These are phyloP conservation scores for Ceratorhiza oryzae-sativae DNA, from an alignment of 1,284 basidiomycete species.

Conservation along the genomic window DNA sequence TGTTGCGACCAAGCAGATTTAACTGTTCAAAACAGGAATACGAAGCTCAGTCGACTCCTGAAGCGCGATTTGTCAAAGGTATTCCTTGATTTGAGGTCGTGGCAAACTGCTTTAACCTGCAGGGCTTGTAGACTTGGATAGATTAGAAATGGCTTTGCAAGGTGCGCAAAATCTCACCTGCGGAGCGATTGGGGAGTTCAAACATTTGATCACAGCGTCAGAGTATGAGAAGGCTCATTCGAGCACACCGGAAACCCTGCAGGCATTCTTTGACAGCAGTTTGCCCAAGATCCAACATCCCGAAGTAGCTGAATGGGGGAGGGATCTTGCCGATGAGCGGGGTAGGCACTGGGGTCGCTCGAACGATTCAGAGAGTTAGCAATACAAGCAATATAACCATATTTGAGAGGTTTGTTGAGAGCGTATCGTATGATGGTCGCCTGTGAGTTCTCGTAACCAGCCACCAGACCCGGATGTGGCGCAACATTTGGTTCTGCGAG, in stretches of 20 bases:
- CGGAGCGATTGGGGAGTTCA: no score
- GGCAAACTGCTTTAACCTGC: background rate
- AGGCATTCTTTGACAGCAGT: constrained; percentile 78
- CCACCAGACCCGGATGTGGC: background rate
- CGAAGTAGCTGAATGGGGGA: constrained; percentile 79
- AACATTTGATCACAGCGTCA: constrained; percentile 56
- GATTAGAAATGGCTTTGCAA: constrained; percentile 91
- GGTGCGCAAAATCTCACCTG: no score
- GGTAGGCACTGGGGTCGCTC: constrained; percentile 17
- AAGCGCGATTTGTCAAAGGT: constrained; percentile 94
- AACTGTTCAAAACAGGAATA: constrained; percentile 71
- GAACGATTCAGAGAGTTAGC: background rate
- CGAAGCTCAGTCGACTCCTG: constrained; percentile 79
- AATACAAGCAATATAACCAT: no score
- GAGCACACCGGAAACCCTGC: constrained; percentile 55
- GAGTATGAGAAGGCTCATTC: constrained; percentile 71
- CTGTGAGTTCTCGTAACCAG: no score
- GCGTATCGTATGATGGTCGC: no score
- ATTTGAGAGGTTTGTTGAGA: no score
- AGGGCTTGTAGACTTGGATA: constrained; percentile 75
- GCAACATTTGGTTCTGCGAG: background rate
- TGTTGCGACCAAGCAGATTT: background rate
- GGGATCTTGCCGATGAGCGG: constrained; percentile 66
- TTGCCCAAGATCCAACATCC: constrained; percentile 76
- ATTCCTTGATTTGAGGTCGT: constrained; percentile 12